Conservation (phyloP, 345 rosid species). For the Geranium brycei region DNA sequence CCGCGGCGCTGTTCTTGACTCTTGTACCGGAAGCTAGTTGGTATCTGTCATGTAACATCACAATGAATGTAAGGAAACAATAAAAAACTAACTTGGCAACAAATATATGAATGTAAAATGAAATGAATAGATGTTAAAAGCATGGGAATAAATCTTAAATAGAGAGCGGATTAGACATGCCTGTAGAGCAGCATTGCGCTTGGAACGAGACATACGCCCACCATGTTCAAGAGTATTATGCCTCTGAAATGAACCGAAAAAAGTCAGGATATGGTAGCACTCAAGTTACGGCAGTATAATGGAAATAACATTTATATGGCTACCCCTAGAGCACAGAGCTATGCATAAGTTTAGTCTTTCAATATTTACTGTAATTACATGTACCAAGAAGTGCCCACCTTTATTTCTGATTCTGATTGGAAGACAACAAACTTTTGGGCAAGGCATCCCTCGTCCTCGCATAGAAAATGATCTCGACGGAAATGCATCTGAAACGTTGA, state of each 20-base stretch:
- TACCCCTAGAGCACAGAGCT: background rate
- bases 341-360: background rate
- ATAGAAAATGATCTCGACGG: constrained; percentile 73
- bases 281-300: background rate
- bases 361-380: background rate
- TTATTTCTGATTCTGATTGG: constrained; percentile 74
- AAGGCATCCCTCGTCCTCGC: constrained; percentile 94
- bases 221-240: constrained; percentile 89
- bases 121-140: background rate
- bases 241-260: constrained; percentile 39
- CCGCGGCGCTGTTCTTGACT: constrained; percentile 66
- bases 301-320: background rate
- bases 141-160: background rate
- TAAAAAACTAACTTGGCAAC: constrained; percentile 1
- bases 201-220: constrained; percentile 85
- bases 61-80: constrained; percentile 1
- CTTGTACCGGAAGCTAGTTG: constrained; percentile 76
- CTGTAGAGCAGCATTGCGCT: constrained; percentile 94
- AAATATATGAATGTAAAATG: background rate
- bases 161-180: constrained; percentile 11
- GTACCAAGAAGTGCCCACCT: constrained; percentile 34
- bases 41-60: constrained; percentile 36
- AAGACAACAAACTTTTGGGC: constrained; percentile 81
- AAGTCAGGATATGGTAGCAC: constrained; percentile 2
- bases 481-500: constrained; percentile 58